These are phyloP conservation scores for Marsdenia floribunda DNA, from an alignment of 257 asterid genomes.

Conservation along the genomic window DNA sequence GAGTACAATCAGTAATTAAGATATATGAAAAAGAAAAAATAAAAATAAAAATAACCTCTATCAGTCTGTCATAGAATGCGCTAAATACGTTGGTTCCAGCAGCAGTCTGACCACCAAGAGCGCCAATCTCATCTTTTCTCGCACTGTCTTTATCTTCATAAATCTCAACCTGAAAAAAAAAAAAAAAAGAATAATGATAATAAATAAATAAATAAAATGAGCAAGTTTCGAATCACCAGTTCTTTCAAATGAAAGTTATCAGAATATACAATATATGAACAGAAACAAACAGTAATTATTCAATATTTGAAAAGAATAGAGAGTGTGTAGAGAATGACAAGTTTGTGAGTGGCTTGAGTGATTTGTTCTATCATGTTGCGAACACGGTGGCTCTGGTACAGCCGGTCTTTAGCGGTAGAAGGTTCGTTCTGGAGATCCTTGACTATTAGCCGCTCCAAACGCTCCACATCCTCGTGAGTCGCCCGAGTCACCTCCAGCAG, in stretches of 20 bases:
- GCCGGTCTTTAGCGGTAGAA: conserved; percentile 71
- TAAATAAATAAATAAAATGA: no score
- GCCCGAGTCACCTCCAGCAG: conserved; percentile 81
- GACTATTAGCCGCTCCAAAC: conserved; percentile 76
- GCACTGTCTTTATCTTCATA: conserved; percentile 82
- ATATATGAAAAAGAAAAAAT: background rate
- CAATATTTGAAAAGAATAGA: background rate
- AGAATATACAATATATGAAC: background rate
- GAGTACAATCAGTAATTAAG: background rate
- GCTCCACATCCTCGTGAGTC: conserved; percentile 92
- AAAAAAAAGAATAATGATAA: no score
- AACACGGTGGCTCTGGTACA: conserved; percentile 86
- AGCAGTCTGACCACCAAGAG: conserved; percentile 87
- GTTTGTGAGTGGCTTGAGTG: conserved; percentile 56
- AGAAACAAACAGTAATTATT: background rate
- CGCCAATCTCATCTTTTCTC: conserved; percentile 95
- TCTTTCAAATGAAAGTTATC: conserved; percentile 2
- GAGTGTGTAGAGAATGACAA: conserved; percentile 30
- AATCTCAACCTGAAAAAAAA: conserved; percentile 50
- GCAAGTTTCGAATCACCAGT: background rate
- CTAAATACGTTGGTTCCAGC: conserved; percentile 83
- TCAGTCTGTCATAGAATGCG: conserved; percentile 86
- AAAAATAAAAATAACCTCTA: conserved; percentile 47
- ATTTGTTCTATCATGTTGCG: conserved; percentile 85
- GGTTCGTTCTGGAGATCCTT: conserved; percentile 96